Evolutionary conservation across 139 green algal genomes (phyloP), one percentile per base, ranked within the genome.

Genomic region (Diplosphaera chodatii): DNA sequence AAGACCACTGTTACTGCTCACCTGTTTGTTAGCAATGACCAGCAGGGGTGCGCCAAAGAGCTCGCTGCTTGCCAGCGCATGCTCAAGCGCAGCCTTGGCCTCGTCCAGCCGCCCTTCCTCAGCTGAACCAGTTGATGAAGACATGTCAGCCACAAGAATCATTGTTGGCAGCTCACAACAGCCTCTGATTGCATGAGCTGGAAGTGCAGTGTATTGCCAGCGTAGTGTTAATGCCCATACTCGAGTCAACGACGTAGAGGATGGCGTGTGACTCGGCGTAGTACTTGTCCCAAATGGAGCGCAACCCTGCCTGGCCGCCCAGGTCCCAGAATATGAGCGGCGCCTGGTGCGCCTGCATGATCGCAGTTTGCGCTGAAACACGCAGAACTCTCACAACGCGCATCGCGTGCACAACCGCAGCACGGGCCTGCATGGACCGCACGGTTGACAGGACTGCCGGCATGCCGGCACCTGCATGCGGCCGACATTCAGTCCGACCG

Each of bases 241-340:
- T 74, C 6, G 88, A 73, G 69, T 98, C 94, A 21, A 98, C 84
- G 0, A 97, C 89, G 75, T 88, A 98, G 2, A 98, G 55, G 4
- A 98, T 77, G 10, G 88, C 93, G 70, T 98, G 92, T 20, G 85
- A 86, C 64, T 98, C 94, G 25, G 82, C 84, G 70, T 93, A 98
- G 80, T 98, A 98, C 71, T 98, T 98, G 77, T 97, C 92, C 94
- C 94, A 98, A 30, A 98, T 98, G 5, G 84, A 83, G 15, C 89
- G 87, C 68, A 98, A 81, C 4, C 88, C 87, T 1, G 84, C 34
- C 32, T 87, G 77, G 8, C 91, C 91, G 0, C 93, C 93, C 0
- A 98, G 88, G 77, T 98, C 93, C 93, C 93, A 98, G 66, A 98
- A 90, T 0, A 98, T 80, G 20, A 98, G 74, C 40, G 84, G 81